phyloP scores from a whole-genome alignment of 768 basidiomycete genomes.

The Xerocomus brunneocitrinus region DNA sequence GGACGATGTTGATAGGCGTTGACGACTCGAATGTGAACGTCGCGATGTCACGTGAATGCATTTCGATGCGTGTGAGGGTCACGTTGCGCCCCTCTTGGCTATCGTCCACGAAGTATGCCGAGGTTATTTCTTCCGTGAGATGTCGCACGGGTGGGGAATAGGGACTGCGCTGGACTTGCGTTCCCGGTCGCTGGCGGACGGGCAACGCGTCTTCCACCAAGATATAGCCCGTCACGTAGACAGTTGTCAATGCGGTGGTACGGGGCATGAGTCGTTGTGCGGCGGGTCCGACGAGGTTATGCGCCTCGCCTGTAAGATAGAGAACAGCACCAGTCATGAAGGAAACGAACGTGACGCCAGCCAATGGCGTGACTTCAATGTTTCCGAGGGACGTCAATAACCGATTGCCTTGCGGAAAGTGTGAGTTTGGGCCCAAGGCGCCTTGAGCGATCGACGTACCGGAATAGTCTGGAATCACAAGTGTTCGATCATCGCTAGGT shows the following conservation, averaged over 20 bases:
- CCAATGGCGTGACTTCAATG: constrained; percentile 53
- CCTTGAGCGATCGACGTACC: constrained; percentile 27
- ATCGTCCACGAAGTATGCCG: constrained; percentile 27
- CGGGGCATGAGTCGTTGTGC: constrained; percentile 52
- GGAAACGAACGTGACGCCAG: constrained; percentile 51
- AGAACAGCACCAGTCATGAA: constrained; percentile 56
- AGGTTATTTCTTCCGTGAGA: constrained; percentile 45
- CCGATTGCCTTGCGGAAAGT: constrained; percentile 45
- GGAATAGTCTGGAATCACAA: constrained; percentile 60
- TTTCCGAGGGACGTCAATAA: constrained; percentile 62
- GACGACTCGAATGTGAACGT: constrained; percentile 50
- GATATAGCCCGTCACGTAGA: constrained; percentile 49
- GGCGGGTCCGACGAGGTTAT: constrained; percentile 40
- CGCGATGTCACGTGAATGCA: constrained; percentile 47
- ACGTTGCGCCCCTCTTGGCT: constrained; percentile 17
- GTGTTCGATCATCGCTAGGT: constrained; percentile 48
- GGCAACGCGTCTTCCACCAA: constrained; percentile 54
- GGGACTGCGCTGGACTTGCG: constrained; percentile 35
- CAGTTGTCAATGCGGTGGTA: constrained; percentile 45
- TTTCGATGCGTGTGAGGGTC: constrained; percentile 34
- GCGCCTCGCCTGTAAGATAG: constrained; percentile 58
- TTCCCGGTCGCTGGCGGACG: constrained; percentile 40
- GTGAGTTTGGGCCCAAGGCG: not conserved
- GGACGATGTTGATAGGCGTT: constrained; percentile 30
- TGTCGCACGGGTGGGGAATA: constrained; percentile 59